These are phyloP conservation scores for Phoma sp. DNA, from an alignment of 2,329 filamentous ascomycete species.

Conservation along the genomic window DNA sequence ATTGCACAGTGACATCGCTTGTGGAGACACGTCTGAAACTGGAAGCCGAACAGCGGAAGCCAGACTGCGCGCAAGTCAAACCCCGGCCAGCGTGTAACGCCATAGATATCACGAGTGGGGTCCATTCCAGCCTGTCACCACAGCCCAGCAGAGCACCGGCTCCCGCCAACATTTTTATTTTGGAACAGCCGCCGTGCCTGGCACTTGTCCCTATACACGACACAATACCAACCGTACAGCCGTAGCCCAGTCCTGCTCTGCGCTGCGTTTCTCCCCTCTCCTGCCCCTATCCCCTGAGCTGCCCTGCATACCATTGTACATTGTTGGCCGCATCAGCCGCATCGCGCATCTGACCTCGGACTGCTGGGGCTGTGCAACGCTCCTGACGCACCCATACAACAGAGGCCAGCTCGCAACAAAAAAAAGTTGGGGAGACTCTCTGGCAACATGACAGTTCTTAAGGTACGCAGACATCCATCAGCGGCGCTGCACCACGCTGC, in stretches of 20 bases:
- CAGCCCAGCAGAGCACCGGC: slow-evolving; percentile 18
- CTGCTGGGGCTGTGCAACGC: slow-evolving; percentile 31
- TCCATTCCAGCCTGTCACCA: slow-evolving; percentile 38
- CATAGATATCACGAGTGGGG: slow-evolving; percentile 19
- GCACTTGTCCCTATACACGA: slow-evolving; percentile 13
- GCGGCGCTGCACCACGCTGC: neutral
- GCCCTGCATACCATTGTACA: slow-evolving; percentile 21
- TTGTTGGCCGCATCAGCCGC: slow-evolving; percentile 23
- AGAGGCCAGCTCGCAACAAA: slow-evolving; percentile 1
- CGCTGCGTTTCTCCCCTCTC: neutral
- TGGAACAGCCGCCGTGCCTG: slow-evolving; percentile 17
- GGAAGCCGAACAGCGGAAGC: slow-evolving; percentile 1
- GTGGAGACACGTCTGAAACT: slow-evolving; percentile 16
- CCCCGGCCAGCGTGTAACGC: slow-evolving; percentile 23
- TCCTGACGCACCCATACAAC: slow-evolving; percentile 21
- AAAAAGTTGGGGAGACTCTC: slow-evolving; percentile 2
- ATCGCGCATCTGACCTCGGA: slow-evolving; percentile 22
- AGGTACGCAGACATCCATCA: slow-evolving; percentile 30
- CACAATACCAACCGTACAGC: neutral
- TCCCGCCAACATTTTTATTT: slow-evolving; percentile 21
- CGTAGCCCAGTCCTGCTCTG: neutral
- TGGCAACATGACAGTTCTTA: slow-evolving; percentile 48
- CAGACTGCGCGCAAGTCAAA: slow-evolving; percentile 19
- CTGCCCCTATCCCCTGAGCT: slow-evolving; percentile 11
- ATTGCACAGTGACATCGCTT: slow-evolving; percentile 11